Conservation (phyloP, 352 stramenopile genomes). For the Phytophthora vignae region DNA sequence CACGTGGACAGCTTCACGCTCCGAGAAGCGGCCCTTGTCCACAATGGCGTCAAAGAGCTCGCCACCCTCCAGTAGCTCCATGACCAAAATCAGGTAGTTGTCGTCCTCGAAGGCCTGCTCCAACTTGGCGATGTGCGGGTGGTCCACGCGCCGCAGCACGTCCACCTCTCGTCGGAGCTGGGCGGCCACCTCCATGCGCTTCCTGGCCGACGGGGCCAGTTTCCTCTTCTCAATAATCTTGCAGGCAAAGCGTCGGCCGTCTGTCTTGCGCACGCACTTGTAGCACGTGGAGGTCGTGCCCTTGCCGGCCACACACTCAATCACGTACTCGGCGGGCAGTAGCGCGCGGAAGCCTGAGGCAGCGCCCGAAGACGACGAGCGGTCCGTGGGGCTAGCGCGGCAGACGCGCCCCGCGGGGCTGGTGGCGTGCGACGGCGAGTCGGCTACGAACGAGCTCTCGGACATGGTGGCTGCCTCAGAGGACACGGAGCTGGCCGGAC, state of each 20-base stretch:
- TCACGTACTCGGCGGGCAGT: constrained; percentile 52
- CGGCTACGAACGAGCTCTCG: constrained; percentile 57
- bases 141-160: constrained; percentile 64
- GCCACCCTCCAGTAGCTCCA: constrained; percentile 80
- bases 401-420: constrained; percentile 12
- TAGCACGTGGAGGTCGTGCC: constrained; percentile 82
- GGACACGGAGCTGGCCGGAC: constrained; percentile 27
- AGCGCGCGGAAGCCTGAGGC: constrained; percentile 44
- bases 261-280: constrained; percentile 53
- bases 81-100: constrained; percentile 70
- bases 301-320: constrained; percentile 69
- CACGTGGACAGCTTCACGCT: constrained; percentile 64
- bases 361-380: background rate
- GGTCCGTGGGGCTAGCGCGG: constrained; percentile 25
- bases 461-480: constrained; percentile 51
- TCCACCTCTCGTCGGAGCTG: constrained; percentile 76
- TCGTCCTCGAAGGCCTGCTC: constrained; percentile 77
- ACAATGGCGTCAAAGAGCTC: constrained; percentile 88
- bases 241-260: constrained; percentile 67
- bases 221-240: constrained; percentile 84
- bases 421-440: constrained; percentile 37
- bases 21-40: constrained; percentile 62
- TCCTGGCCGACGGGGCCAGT: constrained; percentile 52
- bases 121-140: constrained; percentile 76
- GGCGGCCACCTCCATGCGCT: constrained; percentile 60